These are phyloP conservation scores for Setaria viridis DNA, from an alignment of 202 grass and related monocot species.

Conservation along the genomic window DNA sequence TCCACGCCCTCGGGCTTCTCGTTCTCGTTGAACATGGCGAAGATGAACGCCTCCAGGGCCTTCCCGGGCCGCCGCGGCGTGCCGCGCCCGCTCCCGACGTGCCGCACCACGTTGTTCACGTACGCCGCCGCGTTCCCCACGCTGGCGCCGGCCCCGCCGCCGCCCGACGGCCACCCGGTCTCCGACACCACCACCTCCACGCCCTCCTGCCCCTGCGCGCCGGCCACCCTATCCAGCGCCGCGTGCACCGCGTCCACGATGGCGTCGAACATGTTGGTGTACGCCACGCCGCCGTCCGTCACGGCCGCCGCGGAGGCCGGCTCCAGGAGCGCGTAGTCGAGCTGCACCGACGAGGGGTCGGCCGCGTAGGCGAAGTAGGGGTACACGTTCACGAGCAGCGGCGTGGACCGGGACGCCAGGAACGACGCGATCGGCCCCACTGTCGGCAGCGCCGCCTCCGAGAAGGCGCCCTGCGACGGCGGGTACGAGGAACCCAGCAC, in stretches of 20 bases:
- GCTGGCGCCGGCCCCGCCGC: conserved; percentile 55
- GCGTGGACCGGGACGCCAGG: conserved; percentile 52
- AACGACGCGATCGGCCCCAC: conserved; percentile 59
- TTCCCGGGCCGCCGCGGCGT: conserved; percentile 76
- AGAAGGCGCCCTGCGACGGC: conserved; percentile 84
- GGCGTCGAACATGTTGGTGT: conserved; percentile 92
- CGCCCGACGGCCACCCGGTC: conserved; percentile 92
- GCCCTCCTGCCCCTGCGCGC: not conserved
- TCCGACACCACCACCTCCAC: conserved; percentile 80
- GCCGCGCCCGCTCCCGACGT: conserved; percentile 60
- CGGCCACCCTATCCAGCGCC: conserved; percentile 60
- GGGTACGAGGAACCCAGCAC: conserved; percentile 74
- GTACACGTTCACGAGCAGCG: conserved; percentile 85
- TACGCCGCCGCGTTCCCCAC: conserved; percentile 80
- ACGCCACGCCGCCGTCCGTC: conserved; percentile 53
- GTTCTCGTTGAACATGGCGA: conserved; percentile 98
- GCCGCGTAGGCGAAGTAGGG: conserved; percentile 85
- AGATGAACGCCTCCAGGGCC: conserved; percentile 81
- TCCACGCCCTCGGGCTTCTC: conserved; percentile 79
- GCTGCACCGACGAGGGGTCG: conserved; percentile 50
- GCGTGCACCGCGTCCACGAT: conserved; percentile 79
- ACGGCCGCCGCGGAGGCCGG: conserved; percentile 36
- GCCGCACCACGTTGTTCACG: conserved; percentile 71
- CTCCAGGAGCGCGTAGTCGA: conserved; percentile 83
- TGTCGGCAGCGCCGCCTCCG: conserved; percentile 51